Evolutionary conservation across 108 stramenopile genomes (phyloP), one percentile per base, ranked within the genome.

Genomic region (Nitzschia sp.): DNA sequence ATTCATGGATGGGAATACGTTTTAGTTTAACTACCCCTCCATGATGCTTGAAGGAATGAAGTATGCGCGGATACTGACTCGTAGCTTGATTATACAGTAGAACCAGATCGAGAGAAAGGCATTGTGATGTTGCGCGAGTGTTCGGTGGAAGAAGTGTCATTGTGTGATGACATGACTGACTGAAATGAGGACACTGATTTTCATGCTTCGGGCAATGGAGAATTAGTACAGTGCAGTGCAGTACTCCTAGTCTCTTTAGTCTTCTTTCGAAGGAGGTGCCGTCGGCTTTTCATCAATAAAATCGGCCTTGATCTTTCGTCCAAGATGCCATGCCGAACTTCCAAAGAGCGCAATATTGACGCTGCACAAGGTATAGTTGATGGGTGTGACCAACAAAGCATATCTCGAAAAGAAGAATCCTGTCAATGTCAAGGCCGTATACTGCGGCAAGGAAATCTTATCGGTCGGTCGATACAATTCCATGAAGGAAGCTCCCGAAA

Each of bases 341-440:
- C 80, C 78, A 78, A 91, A 91, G 50, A 94, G 76, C 2, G 93
- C 93, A 46, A 94, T 66, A 69, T 94, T 94, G 62, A 94, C 93
- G 63, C 75, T 78, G 66, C 88, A 88, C 53, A 94, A 77, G 1
- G 85, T 88, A 68, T 94, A 94, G 60, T 94, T 94, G 73, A 94
- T 78, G 19, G 93, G 93, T 47, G 77, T 75, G 15, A 94, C 88
- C 45, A 94, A 63, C 29, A 94, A 71, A 15, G 93, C 73, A 72
- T 94, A 94, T 29, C 93, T 75, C 16, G 89, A 80, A 75, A 91
- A 94, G 85, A 94, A 91, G 44, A 89, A 84, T 66, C 93, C 93
- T 9, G 93, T 94, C 54, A 88, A 52, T 15, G 93, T 94, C 63
- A 94, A 65, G 3, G 93, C 93, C 30, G 90, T 73, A 59, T 92